These are phyloP conservation scores for Sambucus nigra DNA, from an alignment of 129 eudicot genomes.

Conservation along the genomic window DNA sequence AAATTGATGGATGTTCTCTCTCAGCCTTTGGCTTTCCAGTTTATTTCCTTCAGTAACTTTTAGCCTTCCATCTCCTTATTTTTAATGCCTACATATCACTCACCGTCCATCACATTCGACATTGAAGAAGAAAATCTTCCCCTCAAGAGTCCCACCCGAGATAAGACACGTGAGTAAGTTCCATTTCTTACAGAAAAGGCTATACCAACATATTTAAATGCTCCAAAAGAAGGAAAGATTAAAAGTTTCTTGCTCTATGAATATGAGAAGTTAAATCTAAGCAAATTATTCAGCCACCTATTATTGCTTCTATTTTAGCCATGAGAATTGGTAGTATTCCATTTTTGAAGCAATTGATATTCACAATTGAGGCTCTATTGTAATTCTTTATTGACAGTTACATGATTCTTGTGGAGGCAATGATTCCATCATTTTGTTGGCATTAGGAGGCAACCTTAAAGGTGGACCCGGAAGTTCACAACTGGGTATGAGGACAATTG, in stretches of 20 bases:
- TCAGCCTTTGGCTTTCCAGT: too few species aligned
- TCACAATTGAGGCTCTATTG: slow-evolving; percentile 85
- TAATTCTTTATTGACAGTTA: slow-evolving; percentile 94
- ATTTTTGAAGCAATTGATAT: slow-evolving; percentile 58
- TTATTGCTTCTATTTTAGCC: slow-evolving; percentile 91
- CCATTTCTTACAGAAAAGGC: slow-evolving; percentile 58
- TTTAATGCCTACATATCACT: too few species aligned
- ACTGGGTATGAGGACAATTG: slow-evolving; percentile 74
- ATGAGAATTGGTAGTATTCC: slow-evolving; percentile 78
- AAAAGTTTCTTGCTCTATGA: slow-evolving; percentile 41
- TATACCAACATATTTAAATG: slow-evolving; percentile 20
- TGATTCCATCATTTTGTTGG: slow-evolving; percentile 96
- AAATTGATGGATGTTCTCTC: too few species aligned
- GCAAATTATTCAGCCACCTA: slow-evolving; percentile 94
- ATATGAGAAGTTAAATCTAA: slow-evolving; percentile 83
- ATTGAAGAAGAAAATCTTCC: slow-evolving; percentile 46
- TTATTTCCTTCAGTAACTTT: too few species aligned
- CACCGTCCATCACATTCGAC: too few species aligned
- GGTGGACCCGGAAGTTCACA: slow-evolving; percentile 97
- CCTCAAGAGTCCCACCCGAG: slow-evolving; percentile 25
- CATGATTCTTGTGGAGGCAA: slow-evolving; percentile 97
- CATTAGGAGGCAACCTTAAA: slow-evolving; percentile 90
- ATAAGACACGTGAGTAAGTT: slow-evolving; percentile 49
- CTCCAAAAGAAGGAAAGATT: slow-evolving; percentile 42
- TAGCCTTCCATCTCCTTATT: too few species aligned